Evolutionary conservation across 805 yeast genomes (phyloP), one percentile per base, ranked within the genome.

Genomic region (Candida railenensis): DNA sequence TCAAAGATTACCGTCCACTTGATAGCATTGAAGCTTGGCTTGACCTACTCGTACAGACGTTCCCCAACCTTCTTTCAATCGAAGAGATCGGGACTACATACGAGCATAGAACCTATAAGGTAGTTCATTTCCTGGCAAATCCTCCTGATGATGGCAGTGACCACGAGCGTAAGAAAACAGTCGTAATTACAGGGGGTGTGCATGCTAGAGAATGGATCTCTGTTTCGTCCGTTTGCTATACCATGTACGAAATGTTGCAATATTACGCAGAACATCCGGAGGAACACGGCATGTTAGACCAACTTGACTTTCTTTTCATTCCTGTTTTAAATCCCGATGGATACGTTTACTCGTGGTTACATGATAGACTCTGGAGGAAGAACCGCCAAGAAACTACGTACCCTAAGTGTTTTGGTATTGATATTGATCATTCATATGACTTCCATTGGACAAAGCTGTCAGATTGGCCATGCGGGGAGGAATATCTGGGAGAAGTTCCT

Each of bases 311-410:
- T 55, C 62, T 87, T 30, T 82, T 90, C 52, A 74, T 89, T 25
- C 97, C 97, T 0, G 87, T 89, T 11, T 78, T 83, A 63, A 90
- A 90, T 58, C 96, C 96, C 1, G 97, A 90, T 65, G 97, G 97
- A 0, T 90, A 90, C 61, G 87, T 74, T 12, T 85, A 86, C 61
- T 74, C 95, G 2, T 90, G 97, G 96, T 74, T 72, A 2, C 58
- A 67, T 22, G 96, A 90, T 61, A 71, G 97, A 47, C 68, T 90
- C 48, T 90, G 97, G 97, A 71, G 94, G 40, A 90, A 90, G 58
- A 90, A 89, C 64, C 75, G 96, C 50, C 97, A 90, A 65, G 80
- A 81, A 44, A 84, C 94, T 0, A 78, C 73, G 42, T 62, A 77
- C 42, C 81, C 86, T 7, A 65, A 76, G 37, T 90, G 97, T 62